Conservation (phyloP, 768 basidiomycete genomes). For the Russula brevipes region DNA sequence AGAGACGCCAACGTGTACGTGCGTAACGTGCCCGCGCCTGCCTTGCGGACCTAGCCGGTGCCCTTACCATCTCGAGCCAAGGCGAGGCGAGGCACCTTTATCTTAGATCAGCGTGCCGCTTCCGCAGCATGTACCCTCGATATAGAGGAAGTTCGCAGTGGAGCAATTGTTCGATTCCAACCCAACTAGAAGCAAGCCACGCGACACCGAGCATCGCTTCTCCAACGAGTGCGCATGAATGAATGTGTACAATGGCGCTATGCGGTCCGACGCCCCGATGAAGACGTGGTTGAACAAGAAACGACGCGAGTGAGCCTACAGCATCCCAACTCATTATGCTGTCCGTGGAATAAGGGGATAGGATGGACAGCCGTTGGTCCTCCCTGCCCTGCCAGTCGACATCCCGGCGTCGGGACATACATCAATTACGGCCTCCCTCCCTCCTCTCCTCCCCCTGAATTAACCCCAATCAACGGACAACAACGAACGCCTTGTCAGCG, state of each 20-base stretch:
- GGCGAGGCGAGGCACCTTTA: not conserved
- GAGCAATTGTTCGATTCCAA: not conserved
- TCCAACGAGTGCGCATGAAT: too few species aligned
- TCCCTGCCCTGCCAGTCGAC: too few species aligned
- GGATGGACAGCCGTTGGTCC: not conserved
- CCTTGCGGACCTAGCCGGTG: conserved; percentile 5
- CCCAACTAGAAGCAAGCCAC: not conserved
- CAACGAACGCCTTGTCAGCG: not conserved
- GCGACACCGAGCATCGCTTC: not conserved
- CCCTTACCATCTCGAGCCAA: not conserved
- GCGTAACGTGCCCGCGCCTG: not conserved
- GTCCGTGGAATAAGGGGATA: not conserved
- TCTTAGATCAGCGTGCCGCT: not conserved
- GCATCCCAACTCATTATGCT: not conserved
- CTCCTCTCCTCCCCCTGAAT: not conserved
- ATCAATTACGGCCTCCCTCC: too few species aligned
- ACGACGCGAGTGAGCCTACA: not conserved
- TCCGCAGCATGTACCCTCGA: not conserved
- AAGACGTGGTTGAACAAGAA: not conserved
- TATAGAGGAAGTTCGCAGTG: not conserved
- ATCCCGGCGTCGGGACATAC: too few species aligned
- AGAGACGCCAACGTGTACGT: not conserved
- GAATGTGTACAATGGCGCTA: not conserved
- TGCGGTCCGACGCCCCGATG: not conserved
- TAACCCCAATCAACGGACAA: not conserved